phyloP scores from a whole-genome alignment of 2,329 filamentous ascomycete species.

The Aspergillus sp. region DNA sequence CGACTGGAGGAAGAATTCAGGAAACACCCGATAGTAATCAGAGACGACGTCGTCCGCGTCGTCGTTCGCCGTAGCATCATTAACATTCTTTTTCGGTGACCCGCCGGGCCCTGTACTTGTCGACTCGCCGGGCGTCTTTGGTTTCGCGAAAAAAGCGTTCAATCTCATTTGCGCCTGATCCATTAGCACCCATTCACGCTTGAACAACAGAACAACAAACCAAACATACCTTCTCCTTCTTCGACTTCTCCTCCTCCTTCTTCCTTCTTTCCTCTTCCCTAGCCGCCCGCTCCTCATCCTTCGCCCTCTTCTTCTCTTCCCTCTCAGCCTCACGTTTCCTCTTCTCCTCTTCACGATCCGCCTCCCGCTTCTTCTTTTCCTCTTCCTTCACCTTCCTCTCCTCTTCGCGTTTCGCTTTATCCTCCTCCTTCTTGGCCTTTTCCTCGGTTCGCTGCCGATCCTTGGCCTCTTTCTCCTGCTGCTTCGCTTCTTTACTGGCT shows the following conservation, averaged over 20 bases:
- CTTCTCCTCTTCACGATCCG: conserved; percentile 42
- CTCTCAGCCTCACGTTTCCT: conserved; percentile 38
- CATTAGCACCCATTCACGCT: conserved; percentile 13
- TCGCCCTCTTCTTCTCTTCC: conserved; percentile 39
- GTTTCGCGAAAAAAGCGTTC: conserved; percentile 44
- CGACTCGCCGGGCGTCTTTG: conserved; percentile 22
- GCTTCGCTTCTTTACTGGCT: conserved; percentile 20
- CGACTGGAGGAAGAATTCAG: conserved; percentile 70
- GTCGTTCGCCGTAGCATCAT: conserved; percentile 8
- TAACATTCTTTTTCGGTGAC: conserved; percentile 16
- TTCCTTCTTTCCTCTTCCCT: conserved; percentile 41
- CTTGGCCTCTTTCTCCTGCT: conserved; percentile 21
- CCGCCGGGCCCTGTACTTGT: conserved; percentile 19
- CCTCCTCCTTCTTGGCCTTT: conserved; percentile 27
- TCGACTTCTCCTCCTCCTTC: conserved; percentile 41
- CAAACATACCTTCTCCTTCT: conserved; percentile 39
- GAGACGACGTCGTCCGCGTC: conserved; percentile 29
- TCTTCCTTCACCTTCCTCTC: conserved; percentile 40
- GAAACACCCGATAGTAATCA: conserved; percentile 63
- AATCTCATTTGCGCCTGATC: conserved; percentile 42
- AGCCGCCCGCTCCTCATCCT: conserved; percentile 30
- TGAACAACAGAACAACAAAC: neutral
- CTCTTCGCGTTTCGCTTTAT: conserved; percentile 25
- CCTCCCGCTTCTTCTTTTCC: conserved; percentile 39
- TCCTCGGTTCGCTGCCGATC: conserved; percentile 17